phyloP scores from a whole-genome alignment of 163 green algal species.

The Chlamydomonas reinhardtii region DNA sequence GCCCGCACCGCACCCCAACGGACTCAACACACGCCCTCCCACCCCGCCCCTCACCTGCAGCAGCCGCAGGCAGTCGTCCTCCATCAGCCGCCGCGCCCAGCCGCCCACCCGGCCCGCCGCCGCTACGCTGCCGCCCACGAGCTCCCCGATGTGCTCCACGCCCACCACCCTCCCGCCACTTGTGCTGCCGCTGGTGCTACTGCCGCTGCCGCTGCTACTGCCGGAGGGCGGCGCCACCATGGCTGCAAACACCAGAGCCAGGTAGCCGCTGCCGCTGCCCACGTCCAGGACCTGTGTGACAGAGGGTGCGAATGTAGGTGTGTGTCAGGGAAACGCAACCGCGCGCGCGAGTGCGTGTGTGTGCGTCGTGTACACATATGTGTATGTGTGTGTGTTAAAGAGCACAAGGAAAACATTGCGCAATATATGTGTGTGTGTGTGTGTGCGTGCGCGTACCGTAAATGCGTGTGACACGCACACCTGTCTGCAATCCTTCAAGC shows the following conservation, averaged over 20 bases:
- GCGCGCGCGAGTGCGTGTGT: too few relatives aligned
- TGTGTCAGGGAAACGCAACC: too few relatives aligned
- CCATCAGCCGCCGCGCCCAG: conserved; percentile 39
- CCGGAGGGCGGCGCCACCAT: conserved; percentile 44
- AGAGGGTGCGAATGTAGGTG: not conserved
- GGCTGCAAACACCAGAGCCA: conserved; percentile 70
- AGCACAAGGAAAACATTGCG: too few relatives aligned
- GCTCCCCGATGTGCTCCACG: conserved; percentile 60
- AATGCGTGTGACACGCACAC: too few relatives aligned
- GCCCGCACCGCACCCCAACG: too few relatives aligned
- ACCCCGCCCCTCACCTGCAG: conserved; percentile 21
- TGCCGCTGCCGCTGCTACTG: not conserved
- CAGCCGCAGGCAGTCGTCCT: conserved; percentile 14
- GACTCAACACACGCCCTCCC: not conserved
- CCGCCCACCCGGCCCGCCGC: not conserved
- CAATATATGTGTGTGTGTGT: too few relatives aligned
- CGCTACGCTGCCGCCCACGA: conserved; percentile 47
- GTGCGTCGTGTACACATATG: too few relatives aligned
- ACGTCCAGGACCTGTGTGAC: conserved; percentile 75
- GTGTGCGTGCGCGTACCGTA: too few relatives aligned
- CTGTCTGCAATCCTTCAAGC: too few relatives aligned
- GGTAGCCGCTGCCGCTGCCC: conserved; percentile 72
- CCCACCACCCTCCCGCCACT: conserved; percentile 38
- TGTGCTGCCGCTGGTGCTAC: not conserved
- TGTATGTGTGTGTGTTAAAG: too few relatives aligned